Percentiles rank a stretch among this genome's conserved stretches.
Conservation (phyloP, 768 basidiomycete species). For the Termitomyces sp. region DNA sequence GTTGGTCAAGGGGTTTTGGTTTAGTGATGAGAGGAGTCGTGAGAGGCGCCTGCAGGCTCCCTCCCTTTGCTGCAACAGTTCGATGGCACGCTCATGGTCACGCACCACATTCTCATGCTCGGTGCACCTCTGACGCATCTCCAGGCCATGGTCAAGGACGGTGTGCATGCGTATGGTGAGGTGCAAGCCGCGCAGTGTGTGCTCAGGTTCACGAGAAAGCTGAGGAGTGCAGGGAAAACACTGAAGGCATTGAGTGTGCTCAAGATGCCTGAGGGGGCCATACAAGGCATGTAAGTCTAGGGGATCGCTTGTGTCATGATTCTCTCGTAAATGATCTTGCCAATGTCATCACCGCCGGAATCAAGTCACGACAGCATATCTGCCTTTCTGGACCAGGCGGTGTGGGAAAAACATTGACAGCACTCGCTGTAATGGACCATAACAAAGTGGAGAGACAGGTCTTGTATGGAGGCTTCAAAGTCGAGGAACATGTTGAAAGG, state of each 20-base stretch:
- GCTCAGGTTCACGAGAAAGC: constrained; percentile 26
- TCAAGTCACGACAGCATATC: too few relatives aligned
- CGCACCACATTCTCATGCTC: constrained; percentile 30
- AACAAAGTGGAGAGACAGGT: too few relatives aligned
- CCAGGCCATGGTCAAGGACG: constrained; percentile 39
- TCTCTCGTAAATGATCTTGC: too few relatives aligned
- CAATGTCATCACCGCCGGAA: too few relatives aligned
- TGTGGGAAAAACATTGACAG: too few relatives aligned
- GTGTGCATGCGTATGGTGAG: constrained; percentile 24
- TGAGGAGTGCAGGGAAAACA: constrained; percentile 21
- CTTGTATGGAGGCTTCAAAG: constrained; percentile 21
- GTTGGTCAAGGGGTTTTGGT: not conserved
- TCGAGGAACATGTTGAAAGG: too few relatives aligned
- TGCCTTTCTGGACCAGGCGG: too few relatives aligned
- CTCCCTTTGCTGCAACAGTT: constrained; percentile 40
- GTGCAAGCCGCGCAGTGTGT: constrained; percentile 15
- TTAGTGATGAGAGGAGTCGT: not conserved
- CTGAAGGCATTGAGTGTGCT: constrained; percentile 25
- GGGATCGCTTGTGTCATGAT: too few relatives aligned
- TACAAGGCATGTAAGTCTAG: too few relatives aligned
- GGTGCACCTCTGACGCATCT: constrained; percentile 38
- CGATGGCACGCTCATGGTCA: constrained; percentile 42
- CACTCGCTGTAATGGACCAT: too few relatives aligned
- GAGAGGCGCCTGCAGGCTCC: constrained; percentile 4
- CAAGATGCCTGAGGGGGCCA: constrained; percentile 23